Evolutionary conservation across 2,329 filamentous ascomycete genomes (phyloP).

Genomic region (Davidsoniella virescens): DNA sequence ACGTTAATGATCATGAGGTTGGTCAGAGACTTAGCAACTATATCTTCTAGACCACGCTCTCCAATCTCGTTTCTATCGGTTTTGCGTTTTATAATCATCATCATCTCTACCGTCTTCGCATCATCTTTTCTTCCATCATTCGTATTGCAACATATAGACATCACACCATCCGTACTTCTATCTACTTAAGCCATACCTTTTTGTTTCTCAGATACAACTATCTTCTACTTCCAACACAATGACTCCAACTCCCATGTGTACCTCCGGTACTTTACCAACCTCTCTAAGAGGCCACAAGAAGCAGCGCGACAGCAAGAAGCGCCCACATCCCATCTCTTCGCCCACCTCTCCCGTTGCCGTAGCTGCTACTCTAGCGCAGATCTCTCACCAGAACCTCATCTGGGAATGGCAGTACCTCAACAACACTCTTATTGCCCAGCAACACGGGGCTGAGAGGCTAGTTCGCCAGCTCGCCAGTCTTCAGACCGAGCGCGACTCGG

Average conservation of each 20-base stretch:
- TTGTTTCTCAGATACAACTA: too few species aligned
- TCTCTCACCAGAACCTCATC: slow-evolving; percentile 2
- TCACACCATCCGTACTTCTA: too few species aligned
- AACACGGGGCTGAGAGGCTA: slow-evolving; percentile 4
- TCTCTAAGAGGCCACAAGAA: not conserved
- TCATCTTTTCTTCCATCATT: too few species aligned
- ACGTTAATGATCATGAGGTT: too few species aligned
- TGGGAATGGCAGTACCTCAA: slow-evolving; percentile 11
- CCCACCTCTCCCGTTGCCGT: not conserved
- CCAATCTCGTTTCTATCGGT: too few species aligned
- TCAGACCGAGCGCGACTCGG: slow-evolving; percentile 6
- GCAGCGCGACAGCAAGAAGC: not conserved
- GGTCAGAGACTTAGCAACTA: too few species aligned
- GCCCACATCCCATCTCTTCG: not conserved
- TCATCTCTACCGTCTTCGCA: too few species aligned
- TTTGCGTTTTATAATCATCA: too few species aligned
- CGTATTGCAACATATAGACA: too few species aligned
- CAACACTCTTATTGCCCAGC: slow-evolving; percentile 4
- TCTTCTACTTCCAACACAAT: not conserved
- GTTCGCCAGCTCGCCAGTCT: slow-evolving; percentile 10
- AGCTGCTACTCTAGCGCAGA: slow-evolving; percentile 3
- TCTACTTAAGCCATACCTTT: too few species aligned
- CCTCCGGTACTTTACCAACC: not conserved
- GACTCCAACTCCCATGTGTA: not conserved
- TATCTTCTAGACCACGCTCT: too few species aligned